Evolutionary conservation across 345 rosid species (phyloP).

Genomic region (Acer negundo): DNA sequence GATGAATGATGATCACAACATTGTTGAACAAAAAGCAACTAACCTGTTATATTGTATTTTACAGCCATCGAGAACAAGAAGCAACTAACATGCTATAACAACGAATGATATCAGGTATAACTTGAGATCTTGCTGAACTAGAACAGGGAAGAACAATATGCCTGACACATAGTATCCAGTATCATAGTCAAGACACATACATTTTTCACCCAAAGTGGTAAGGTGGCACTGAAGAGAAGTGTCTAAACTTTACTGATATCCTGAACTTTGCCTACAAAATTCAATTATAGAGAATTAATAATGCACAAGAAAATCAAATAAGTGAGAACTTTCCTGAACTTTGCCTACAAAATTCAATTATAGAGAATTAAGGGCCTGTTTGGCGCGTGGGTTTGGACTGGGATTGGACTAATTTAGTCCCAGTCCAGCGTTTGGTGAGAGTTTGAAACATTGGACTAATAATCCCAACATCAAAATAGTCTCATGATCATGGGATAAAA

Average conservation of each 20-base stretch:
- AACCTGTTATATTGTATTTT: conserved; percentile 38
- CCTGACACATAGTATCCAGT: conserved; percentile 53
- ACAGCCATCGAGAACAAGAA: not conserved
- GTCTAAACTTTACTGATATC: conserved; percentile 92
- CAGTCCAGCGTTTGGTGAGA: too few species aligned
- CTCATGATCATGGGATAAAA: too few species aligned
- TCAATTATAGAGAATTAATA: not conserved
- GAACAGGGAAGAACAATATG: conserved; percentile 86
- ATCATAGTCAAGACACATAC: conserved; percentile 43
- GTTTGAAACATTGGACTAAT: too few species aligned
- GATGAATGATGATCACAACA: not conserved
- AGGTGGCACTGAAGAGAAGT: conserved; percentile 97
- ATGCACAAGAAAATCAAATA: not conserved
- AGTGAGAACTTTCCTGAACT: too few species aligned
- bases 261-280: conserved; percentile 73
- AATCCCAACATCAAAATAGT: too few species aligned
- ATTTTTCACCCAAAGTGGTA: conserved; percentile 84
- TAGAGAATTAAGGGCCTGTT: not conserved
- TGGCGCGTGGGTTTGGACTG: too few species aligned
- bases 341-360: too few species aligned
- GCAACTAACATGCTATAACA: conserved; percentile 82
- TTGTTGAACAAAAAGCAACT: conserved; percentile 11
- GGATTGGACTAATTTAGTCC: too few species aligned
- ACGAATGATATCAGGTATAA: conserved; percentile 90
- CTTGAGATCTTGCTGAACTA: conserved; percentile 64